phyloP scores from a whole-genome alignment of 1,284 basidiomycete species.

The Moniliella sp. region DNA sequence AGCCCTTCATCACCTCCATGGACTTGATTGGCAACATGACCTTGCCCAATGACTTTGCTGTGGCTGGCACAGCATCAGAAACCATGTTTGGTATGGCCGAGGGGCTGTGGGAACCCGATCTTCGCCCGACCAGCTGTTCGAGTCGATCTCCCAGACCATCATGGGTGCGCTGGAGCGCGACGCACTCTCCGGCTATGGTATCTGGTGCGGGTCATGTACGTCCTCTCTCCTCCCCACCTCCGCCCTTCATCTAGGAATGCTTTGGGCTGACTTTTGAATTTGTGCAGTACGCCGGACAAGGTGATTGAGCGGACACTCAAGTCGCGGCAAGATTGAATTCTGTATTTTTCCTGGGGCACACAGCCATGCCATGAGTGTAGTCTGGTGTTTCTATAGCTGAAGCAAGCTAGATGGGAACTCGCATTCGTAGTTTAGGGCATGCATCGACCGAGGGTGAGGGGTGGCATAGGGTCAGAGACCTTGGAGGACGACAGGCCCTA shows the following conservation, averaged over 20 bases:
- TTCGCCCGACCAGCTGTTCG: conserved; percentile 92
- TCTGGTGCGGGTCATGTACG: conserved; percentile 85
- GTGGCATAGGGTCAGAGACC: too few species aligned
- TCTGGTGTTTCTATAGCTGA: too few species aligned
- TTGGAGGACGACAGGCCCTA: too few species aligned
- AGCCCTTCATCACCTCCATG: conserved; percentile 85
- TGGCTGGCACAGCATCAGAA: conserved; percentile 68
- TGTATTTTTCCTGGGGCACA: too few species aligned
- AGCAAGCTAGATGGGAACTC: too few species aligned
- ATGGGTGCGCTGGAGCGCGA: conserved; percentile 88
- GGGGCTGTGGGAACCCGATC: conserved; percentile 88
- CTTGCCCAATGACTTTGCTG: conserved; percentile 88
- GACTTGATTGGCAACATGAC: conserved; percentile 91
- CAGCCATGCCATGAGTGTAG: too few species aligned
- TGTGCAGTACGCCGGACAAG: conserved; percentile 29
- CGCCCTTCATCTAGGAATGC: too few species aligned
- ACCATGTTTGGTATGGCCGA: conserved; percentile 95
- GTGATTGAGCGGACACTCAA: conserved; percentile 28
- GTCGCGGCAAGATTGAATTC: conserved; percentile 12
- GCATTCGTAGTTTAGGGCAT: too few species aligned
- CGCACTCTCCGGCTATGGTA: conserved; percentile 90
- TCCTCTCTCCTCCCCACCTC: conserved; percentile 7
- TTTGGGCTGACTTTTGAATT: too few species aligned
- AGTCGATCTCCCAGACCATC: conserved; percentile 89
- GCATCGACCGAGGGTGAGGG: too few species aligned